A percentile compares a stretch with the other conserved stretches of the same genome.
Conservation (phyloP, 768 basidiomycete genomes). For the Dictyophora rubrovolvata region DNA sequence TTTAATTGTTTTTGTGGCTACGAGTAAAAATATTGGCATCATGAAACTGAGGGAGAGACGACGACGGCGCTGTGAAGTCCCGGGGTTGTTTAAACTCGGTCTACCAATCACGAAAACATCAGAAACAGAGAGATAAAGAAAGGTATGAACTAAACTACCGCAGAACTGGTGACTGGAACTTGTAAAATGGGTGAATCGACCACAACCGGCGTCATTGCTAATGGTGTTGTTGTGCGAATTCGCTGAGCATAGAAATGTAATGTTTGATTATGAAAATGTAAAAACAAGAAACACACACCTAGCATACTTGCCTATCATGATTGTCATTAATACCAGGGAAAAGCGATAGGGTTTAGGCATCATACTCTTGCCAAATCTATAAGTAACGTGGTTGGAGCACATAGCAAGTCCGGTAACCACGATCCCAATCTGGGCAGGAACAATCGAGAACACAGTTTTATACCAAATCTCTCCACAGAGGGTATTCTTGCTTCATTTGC, state of each 20-base stretch:
- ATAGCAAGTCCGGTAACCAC: slow-evolving; percentile 56
- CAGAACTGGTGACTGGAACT: no score
- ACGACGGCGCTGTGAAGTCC: no score
- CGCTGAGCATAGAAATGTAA: neutral
- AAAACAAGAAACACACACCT: neutral
- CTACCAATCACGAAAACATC: no score
- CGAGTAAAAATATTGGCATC: no score
- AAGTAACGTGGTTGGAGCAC: slow-evolving; percentile 78
- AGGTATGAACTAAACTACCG: no score
- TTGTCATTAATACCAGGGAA: neutral
- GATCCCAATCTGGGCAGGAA: slow-evolving; percentile 54
- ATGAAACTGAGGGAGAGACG: no score
- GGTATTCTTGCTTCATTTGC: slow-evolving; percentile 45
- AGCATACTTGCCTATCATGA: neutral
- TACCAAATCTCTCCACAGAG: slow-evolving; percentile 48
- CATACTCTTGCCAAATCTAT: slow-evolving; percentile 81
- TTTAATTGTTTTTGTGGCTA: no score
- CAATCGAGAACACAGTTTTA: slow-evolving; percentile 50
- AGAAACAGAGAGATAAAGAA: no score
- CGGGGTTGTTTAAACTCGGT: no score
- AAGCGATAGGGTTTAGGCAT: slow-evolving; percentile 78
- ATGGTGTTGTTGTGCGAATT: neutral
- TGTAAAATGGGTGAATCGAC: neutral
- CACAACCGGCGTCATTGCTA: neutral
- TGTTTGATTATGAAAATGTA: no score